Evolutionary conservation across 2,329 filamentous ascomycete genomes (phyloP), one percentile per base, ranked within the genome.

Genomic region (Hypomyces rosellus): DNA sequence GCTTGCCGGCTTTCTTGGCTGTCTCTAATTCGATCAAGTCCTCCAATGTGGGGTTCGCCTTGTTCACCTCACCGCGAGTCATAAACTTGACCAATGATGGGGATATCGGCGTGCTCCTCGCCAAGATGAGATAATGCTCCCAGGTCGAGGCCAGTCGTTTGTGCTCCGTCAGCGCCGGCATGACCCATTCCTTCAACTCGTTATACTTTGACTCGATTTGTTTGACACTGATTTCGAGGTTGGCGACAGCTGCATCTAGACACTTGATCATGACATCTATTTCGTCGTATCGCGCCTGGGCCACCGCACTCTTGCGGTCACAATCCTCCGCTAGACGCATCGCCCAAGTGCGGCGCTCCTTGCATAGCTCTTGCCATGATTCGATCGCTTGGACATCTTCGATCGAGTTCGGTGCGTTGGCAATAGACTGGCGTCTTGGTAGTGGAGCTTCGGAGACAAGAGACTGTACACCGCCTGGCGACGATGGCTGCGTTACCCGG

Each of bases 351-450:
- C 85, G 82, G 52, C 93, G 84, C 52, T 84, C 79, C 66, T 85
- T 86, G 74, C 93, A 96, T 18, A 97, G 75, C 41, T 84, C 81
- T 65, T 89, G 88, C 92, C 93, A 99, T 80, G 90, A 85, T 61
- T 85, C 77, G 49, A 96, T 75, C 55, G 90, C 85, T 54, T 86
- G 88, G 54, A 89, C 84, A 62, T 91, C 84, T 40, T 85, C 77
- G 58, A 95, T 86, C 39, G 83, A 86, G 66, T 95, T 90, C n/a
- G 93, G 93, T 30, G 89, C 83, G 51, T 75, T 74, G 55, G 85
- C 81, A 40, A 80, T 69, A 48, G 75, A 73, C 74, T 69, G 86
- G 57, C 71, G 76, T 52, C 73, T 74, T 34, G 77, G 80, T 34
- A 74, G 62, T 42, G 78, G 73, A 54, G 74, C 60, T 50, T 82